Conservation (phyloP, 768 basidiomycete species). For the Sarcomyxa edulis region DNA sequence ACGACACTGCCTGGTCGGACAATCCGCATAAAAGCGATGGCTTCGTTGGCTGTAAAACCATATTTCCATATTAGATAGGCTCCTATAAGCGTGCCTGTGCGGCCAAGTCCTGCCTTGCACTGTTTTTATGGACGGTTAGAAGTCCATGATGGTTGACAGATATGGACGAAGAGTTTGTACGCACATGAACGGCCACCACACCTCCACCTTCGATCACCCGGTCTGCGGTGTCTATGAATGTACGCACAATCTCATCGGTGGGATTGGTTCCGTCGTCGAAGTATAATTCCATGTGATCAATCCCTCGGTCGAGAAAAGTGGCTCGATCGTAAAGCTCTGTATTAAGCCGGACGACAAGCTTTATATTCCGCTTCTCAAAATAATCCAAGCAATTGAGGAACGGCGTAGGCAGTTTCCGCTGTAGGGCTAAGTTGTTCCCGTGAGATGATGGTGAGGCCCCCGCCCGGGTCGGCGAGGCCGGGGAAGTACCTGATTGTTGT, state of each 20-base stretch:
- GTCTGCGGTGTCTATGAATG: slow-evolving; percentile 86
- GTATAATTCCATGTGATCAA: slow-evolving; percentile 88
- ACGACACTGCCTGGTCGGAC: slow-evolving; percentile 92
- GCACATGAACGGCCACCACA: slow-evolving; percentile 83
- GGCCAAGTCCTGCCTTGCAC: slow-evolving; percentile 96
- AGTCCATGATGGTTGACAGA: slow-evolving; percentile 3
- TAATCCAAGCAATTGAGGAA: slow-evolving; percentile 92
- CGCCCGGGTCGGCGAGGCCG: slow-evolving; percentile 24
- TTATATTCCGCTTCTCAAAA: slow-evolving; percentile 83
- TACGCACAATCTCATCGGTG: slow-evolving; percentile 88
- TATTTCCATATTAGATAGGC: slow-evolving; percentile 99
- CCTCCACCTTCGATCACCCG: slow-evolving; percentile 71
- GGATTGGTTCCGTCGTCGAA: slow-evolving; percentile 99
- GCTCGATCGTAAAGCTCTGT: slow-evolving; percentile 84
- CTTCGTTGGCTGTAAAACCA: slow-evolving; percentile 92
- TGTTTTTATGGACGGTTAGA: slow-evolving; percentile 26
- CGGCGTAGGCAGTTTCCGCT: slow-evolving; percentile 71
- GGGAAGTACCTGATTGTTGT: slow-evolving; percentile 11
- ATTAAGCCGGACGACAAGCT: slow-evolving; percentile 90
- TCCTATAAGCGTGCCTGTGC: slow-evolving; percentile 95
- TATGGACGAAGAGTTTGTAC: slow-evolving; percentile 25
- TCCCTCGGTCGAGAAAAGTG: slow-evolving; percentile 78
- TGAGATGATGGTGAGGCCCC: slow-evolving; percentile 21
- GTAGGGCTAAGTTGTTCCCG: slow-evolving; percentile 51
- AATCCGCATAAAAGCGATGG: slow-evolving; percentile 97